Conservation (phyloP, 805 yeast species). For the Kodamaea laetipori region DNA sequence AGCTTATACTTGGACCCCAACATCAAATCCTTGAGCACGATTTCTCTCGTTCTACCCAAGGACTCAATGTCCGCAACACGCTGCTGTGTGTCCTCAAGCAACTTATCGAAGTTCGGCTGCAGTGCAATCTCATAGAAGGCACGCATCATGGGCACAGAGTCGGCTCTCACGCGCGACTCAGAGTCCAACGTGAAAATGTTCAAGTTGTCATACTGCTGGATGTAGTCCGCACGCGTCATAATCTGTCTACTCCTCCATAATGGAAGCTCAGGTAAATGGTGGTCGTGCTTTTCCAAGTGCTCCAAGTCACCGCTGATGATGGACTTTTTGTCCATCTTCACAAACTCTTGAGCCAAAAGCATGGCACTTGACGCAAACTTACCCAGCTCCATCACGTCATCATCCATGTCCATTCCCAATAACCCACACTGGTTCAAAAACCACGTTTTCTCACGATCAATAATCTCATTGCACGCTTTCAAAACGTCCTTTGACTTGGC, state of each 20-base stretch:
- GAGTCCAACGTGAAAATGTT: constrained; percentile 81
- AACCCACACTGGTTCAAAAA: constrained; percentile 80
- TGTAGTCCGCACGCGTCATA: constrained; percentile 83
- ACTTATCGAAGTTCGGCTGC: constrained; percentile 68
- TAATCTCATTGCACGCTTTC: constrained; percentile 65
- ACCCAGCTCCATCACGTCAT: constrained; percentile 84
- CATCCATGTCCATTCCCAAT: constrained; percentile 79
- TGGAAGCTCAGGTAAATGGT: constrained; percentile 70
- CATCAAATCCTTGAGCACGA: constrained; percentile 69
- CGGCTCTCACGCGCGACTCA: constrained; percentile 71
- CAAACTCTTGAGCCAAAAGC: constrained; percentile 69
- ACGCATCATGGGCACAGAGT: constrained; percentile 86
- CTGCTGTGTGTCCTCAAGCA: constrained; percentile 63
- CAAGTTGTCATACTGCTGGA: constrained; percentile 70
- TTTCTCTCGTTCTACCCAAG: constrained; percentile 73
- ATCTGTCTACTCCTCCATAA: constrained; percentile 82
- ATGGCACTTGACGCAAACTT: constrained; percentile 75
- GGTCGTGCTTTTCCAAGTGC: constrained; percentile 34
- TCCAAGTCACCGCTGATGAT: constrained; percentile 18
- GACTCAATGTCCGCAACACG: constrained; percentile 77
- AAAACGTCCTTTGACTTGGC: constrained; percentile 58
- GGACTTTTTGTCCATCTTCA: constrained; percentile 57
- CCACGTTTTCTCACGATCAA: constrained; percentile 85
- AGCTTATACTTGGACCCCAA: constrained; percentile 49
- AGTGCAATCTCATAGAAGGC: constrained; percentile 78